These are phyloP conservation scores for Flammula alnicola DNA, from an alignment of 1,284 basidiomycete species.

Conservation along the genomic window DNA sequence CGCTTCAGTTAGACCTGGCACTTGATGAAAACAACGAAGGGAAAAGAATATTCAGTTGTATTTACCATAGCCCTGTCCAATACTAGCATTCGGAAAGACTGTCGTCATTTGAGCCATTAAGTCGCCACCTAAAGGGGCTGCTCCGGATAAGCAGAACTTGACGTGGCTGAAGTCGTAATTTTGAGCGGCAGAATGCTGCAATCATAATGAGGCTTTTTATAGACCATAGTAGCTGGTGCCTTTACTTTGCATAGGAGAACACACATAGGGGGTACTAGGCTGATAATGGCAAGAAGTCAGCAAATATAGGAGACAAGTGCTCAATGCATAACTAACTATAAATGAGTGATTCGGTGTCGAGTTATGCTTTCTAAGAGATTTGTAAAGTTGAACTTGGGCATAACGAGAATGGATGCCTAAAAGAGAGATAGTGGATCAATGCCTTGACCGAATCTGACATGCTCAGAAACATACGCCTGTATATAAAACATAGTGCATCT, in stretches of 20 bases:
- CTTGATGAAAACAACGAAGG: neutral
- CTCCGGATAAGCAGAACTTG: slow-evolving; percentile 48
- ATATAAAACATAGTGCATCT: slow-evolving; percentile 51
- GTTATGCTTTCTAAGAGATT: slow-evolving; percentile 43
- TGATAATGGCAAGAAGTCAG: slow-evolving; percentile 21
- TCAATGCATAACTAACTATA: slow-evolving; percentile 38
- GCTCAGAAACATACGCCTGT: slow-evolving; percentile 39
- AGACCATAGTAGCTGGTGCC: neutral
- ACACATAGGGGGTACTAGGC: slow-evolving; percentile 52
- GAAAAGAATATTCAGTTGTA: neutral
- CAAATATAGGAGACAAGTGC: neutral
- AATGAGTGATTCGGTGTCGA: slow-evolving; percentile 41
- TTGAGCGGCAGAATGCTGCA: slow-evolving; percentile 41
- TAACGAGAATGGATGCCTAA: slow-evolving; percentile 45
- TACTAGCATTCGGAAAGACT: slow-evolving; percentile 45
- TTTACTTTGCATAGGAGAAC: slow-evolving; percentile 52
- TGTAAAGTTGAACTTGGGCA: slow-evolving; percentile 49
- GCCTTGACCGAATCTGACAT: neutral
- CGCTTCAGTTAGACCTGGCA: neutral
- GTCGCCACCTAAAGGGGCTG: slow-evolving; percentile 50
- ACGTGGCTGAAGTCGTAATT: slow-evolving; percentile 45
- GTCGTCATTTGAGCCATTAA: slow-evolving; percentile 39
- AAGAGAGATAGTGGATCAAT: neutral
- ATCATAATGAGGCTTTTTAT: slow-evolving; percentile 2
- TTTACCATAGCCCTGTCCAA: slow-evolving; percentile 53